Percentiles rank a stretch among this genome's conserved stretches.
These are phyloP conservation scores for Curvularia sp. DNA, from an alignment of 2,329 filamentous ascomycete genomes.

Conservation along the genomic window DNA sequence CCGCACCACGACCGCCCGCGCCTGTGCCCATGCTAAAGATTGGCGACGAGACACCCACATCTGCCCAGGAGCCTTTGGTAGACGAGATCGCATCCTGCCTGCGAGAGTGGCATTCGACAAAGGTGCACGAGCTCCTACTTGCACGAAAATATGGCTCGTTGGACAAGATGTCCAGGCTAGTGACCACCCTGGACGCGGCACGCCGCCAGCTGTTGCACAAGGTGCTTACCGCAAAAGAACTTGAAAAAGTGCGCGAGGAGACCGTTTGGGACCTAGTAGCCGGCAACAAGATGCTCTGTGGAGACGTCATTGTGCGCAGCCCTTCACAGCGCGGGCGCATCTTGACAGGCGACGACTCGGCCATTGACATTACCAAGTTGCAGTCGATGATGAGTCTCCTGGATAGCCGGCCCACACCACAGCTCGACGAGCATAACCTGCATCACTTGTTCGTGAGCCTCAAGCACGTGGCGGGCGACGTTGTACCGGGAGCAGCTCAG, in stretches of 20 bases:
- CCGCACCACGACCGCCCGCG: slow-evolving; percentile 79
- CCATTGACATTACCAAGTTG: slow-evolving; percentile 86
- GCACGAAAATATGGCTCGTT: slow-evolving; percentile 80
- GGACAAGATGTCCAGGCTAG: slow-evolving; percentile 80
- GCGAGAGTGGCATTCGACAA: slow-evolving; percentile 97
- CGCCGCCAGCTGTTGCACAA: slow-evolving; percentile 92
- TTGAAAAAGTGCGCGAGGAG: slow-evolving; percentile 79
- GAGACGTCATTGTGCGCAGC: slow-evolving; percentile 93
- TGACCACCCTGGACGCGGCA: slow-evolving; percentile 82
- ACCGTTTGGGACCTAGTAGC: slow-evolving; percentile 95
- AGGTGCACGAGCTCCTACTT: slow-evolving; percentile 89
- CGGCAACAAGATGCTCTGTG: slow-evolving; percentile 92
- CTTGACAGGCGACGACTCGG: slow-evolving; percentile 89
- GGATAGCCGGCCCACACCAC: slow-evolving; percentile 76
- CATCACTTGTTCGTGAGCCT: slow-evolving; percentile 86
- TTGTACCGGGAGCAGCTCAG: slow-evolving; percentile 73
- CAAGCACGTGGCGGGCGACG: slow-evolving; percentile 78
- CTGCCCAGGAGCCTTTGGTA: slow-evolving; percentile 85
- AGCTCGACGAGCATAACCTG: slow-evolving; percentile 73
- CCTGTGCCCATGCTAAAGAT: slow-evolving; percentile 98
- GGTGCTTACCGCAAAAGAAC: slow-evolving; percentile 86
- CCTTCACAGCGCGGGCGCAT: slow-evolving; percentile 82
- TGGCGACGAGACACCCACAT: slow-evolving; percentile 94
- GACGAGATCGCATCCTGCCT: slow-evolving; percentile 98
- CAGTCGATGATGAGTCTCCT: slow-evolving; percentile 97